These are phyloP conservation scores for Colletotrichum eleusines DNA, from an alignment of 2,329 filamentous ascomycete genomes.

Conservation along the genomic window DNA sequence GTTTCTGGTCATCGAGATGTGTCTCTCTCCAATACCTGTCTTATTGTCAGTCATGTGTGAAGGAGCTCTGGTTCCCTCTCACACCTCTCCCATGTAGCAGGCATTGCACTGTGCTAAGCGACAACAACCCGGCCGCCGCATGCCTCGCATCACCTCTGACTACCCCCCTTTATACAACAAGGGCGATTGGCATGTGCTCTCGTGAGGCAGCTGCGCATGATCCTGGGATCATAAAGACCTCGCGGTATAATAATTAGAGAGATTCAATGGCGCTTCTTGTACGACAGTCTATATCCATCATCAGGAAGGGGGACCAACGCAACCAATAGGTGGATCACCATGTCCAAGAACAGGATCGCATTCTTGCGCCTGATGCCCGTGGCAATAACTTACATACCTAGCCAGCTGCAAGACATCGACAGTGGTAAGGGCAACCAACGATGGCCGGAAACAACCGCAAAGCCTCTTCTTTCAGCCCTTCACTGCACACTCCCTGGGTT, in stretches of 20 bases:
- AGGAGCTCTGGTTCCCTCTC: not conserved
- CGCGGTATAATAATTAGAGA: not conserved
- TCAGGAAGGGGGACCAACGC: not conserved
- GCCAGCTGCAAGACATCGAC: not conserved
- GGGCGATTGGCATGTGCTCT: not conserved
- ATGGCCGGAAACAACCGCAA: not conserved
- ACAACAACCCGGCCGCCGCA: not conserved
- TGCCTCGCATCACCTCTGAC: too few relatives aligned
- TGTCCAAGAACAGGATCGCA: not conserved
- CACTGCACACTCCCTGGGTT: not conserved
- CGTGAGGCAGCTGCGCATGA: not conserved
- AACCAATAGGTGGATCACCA: not conserved
- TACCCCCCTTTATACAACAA: not conserved
- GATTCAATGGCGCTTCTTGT: not conserved
- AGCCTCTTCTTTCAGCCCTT: not conserved
- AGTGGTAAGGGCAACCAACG: not conserved
- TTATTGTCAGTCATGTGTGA: not conserved
- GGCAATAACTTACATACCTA: not conserved
- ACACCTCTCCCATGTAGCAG: not conserved
- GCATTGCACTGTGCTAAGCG: not conserved
- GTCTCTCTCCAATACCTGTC: not conserved
- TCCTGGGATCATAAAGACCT: not conserved
- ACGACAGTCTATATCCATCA: too few relatives aligned
- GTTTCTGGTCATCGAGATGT: conserved; percentile 22
- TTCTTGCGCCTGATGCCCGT: conserved; percentile 6